Evolutionary conservation across 805 yeast species (phyloP).

Genomic region (Teunomyces cretensis): DNA sequence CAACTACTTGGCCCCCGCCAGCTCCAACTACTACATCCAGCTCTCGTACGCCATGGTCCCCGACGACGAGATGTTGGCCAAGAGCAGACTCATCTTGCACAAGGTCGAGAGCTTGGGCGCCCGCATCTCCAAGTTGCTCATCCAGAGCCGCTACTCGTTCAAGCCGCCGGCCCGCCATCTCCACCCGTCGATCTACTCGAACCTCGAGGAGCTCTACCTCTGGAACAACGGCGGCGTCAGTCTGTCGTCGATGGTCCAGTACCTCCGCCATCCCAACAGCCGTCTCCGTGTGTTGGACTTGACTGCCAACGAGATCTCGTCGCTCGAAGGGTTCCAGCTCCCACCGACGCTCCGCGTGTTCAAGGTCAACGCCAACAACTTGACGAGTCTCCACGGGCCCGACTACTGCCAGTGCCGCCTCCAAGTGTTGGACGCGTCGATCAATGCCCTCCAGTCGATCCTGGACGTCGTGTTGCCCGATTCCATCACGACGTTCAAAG

Average conservation of each 20-base stretch:
- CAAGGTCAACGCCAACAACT: constrained; percentile 14
- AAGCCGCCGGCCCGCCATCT: constrained; percentile 1
- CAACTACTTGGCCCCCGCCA: constrained; percentile 10
- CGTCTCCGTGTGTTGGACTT: constrained; percentile 12
- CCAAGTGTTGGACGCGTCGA: constrained; percentile 12
- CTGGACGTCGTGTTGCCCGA: constrained; percentile 12
- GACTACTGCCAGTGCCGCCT: constrained; percentile 9
- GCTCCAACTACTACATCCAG: constrained; percentile 11
- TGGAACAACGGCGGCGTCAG: constrained; percentile 12
- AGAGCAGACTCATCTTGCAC: constrained; percentile 10
- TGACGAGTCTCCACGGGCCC: constrained; percentile 13
- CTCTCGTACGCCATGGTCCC: constrained; percentile 9
- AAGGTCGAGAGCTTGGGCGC: constrained; percentile 9
- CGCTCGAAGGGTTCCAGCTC: constrained; percentile 10
- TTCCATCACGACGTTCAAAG: constrained; percentile 8
- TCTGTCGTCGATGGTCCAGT: constrained; percentile 5
- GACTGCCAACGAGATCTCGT: constrained; percentile 15
- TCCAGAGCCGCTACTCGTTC: constrained; percentile 8
- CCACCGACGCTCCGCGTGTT: constrained; percentile 14
- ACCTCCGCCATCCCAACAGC: background rate
- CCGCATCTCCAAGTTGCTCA: constrained; percentile 11
- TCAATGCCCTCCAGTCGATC: constrained; percentile 12
- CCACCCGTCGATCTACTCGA: constrained; percentile 8
- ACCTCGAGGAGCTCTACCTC: constrained; percentile 12
- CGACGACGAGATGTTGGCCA: background rate